A percentile compares a stretch with the other conserved stretches of the same genome.
Evolutionary conservation across 345 rosid genomes (phyloP).

Genomic region (Luvunga scandens): DNA sequence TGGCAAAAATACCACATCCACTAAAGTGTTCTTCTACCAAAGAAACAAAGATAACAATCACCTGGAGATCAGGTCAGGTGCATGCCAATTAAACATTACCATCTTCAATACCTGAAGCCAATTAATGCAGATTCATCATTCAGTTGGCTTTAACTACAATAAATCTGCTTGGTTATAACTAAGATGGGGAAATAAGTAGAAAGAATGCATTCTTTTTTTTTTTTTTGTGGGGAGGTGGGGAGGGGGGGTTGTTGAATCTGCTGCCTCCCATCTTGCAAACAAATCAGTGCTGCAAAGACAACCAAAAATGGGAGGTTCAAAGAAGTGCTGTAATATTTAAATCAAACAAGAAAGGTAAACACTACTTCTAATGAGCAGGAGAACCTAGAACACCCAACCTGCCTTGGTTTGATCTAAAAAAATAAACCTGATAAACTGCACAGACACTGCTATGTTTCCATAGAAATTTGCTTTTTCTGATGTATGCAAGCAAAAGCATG

Average conservation of each 20-base stretch:
- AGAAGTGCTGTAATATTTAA: neutral
- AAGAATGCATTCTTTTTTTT: neutral
- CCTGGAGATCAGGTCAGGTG: neutral
- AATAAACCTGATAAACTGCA: neutral
- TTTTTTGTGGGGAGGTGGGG: no score
- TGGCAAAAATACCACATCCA: no score
- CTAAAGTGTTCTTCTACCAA: no score
- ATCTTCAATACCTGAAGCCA: neutral
- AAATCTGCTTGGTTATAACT: neutral
- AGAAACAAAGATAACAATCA: neutral
- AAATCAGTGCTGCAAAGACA: neutral
- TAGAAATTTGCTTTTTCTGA: neutral
- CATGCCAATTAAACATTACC: neutral
- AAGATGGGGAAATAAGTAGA: neutral
- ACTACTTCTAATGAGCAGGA: neutral
- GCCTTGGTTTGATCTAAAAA: neutral
- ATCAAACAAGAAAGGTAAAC: neutral
- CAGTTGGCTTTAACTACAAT: neutral
- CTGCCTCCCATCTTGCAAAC: neutral
- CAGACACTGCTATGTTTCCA: neutral
- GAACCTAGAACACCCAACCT: neutral
- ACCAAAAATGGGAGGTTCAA: neutral
- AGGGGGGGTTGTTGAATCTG: no score
- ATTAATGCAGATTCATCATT: neutral
- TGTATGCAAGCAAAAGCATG: neutral